Evolutionary conservation across 2,329 filamentous ascomycete species (phyloP).

Genomic region (Nothopassalora personata): DNA sequence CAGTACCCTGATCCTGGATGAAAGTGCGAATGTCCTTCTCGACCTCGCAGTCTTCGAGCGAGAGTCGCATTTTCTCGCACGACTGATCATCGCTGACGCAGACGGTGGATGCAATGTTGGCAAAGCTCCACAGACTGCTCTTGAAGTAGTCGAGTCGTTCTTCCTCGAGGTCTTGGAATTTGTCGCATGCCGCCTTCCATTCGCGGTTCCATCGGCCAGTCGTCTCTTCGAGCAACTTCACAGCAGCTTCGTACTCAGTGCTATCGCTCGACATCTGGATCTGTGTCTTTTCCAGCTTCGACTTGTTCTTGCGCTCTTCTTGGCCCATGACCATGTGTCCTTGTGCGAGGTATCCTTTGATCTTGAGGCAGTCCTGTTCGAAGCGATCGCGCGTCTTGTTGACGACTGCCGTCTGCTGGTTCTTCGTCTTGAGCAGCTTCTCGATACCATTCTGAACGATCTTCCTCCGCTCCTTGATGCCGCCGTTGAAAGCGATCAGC

Average conservation of each 20-base stretch:
- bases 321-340: slow-evolving; percentile 99
- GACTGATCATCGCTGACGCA: slow-evolving; percentile 93
- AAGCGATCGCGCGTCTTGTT: slow-evolving; percentile 96
- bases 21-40: slow-evolving; percentile 89
- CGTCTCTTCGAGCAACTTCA: slow-evolving; percentile 91
- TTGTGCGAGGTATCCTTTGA: slow-evolving; percentile 96
- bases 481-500: slow-evolving; percentile 81
- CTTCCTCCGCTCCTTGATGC: slow-evolving; percentile 93
- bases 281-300: slow-evolving; percentile 97
- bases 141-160: slow-evolving; percentile 96
- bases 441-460: slow-evolving; percentile 93
- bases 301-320: slow-evolving; percentile 97
- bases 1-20: slow-evolving; percentile 83
- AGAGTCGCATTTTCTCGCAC: slow-evolving; percentile 91
- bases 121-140: slow-evolving; percentile 95
- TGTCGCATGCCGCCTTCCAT: slow-evolving; percentile 95
- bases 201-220: slow-evolving; percentile 95
- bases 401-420: slow-evolving; percentile 81
- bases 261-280: slow-evolving; percentile 89
- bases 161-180: slow-evolving; percentile 98
- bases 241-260: slow-evolving; percentile 85
- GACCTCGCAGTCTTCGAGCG: slow-evolving; percentile 91
- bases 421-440: slow-evolving; percentile 87
- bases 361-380: slow-evolving; percentile 95
- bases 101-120: slow-evolving; percentile 93